Conservation (phyloP, 2,329 filamentous ascomycete species). For the Rutstroemia sydowiana region DNA sequence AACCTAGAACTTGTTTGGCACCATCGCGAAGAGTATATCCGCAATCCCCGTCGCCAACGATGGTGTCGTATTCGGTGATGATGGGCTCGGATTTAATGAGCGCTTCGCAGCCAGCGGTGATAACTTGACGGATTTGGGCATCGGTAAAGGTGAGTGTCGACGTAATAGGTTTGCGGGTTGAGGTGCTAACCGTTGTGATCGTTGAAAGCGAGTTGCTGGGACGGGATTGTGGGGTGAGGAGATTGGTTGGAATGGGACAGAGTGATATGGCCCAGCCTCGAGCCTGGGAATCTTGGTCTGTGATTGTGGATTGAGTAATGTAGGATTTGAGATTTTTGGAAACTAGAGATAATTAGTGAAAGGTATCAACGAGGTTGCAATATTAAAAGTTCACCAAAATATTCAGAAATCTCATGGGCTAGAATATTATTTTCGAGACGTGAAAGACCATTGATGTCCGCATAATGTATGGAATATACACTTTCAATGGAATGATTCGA, state of each 20-base stretch:
- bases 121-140: conserved; percentile 15
- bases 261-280: conserved; percentile 24
- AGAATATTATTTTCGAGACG: conserved; percentile 23
- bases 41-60: conserved; percentile 30
- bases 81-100: conserved; percentile 38
- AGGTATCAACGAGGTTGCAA: neutral
- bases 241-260: conserved; percentile 14
- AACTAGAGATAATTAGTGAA: conserved; percentile 11
- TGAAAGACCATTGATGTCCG: conserved; percentile 25
- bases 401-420: conserved; percentile 23
- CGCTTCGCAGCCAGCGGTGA: conserved; percentile 18
- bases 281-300: conserved; percentile 13
- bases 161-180: neutral
- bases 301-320: conserved; percentile 21
- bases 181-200: neutral
- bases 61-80: conserved; percentile 43
- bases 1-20: conserved; percentile 28
- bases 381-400: conserved; percentile 14
- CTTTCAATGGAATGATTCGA: conserved; percentile 7
- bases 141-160: conserved; percentile 15
- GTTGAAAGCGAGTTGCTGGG: conserved; percentile 9
- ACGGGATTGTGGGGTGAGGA: conserved; percentile 13
- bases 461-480: conserved; percentile 22
- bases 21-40: conserved; percentile 27
- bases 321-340: conserved; percentile 14